These are phyloP conservation scores for Chrysanthemum makinoi DNA, from an alignment of 129 eudicot species.

Conservation along the genomic window DNA sequence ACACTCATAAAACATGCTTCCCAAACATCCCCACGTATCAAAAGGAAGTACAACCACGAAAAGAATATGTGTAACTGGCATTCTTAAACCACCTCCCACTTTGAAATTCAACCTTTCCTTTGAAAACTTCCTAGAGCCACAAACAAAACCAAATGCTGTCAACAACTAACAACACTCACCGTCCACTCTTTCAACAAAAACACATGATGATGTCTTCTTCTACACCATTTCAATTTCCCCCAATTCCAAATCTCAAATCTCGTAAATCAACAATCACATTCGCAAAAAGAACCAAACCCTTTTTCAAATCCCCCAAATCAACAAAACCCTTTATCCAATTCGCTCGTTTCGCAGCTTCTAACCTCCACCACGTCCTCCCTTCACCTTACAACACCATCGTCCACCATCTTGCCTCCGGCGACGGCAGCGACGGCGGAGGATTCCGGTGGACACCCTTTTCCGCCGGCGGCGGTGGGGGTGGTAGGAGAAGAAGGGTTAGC, in stretches of 20 bases:
- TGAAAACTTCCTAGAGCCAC: not conserved
- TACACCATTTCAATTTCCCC: slow-evolving; percentile 11
- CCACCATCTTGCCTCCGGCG: slow-evolving; percentile 23
- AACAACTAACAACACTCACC: not conserved
- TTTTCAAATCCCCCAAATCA: slow-evolving; percentile 28
- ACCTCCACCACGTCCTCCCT: slow-evolving; percentile 31
- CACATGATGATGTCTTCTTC: not conserved
- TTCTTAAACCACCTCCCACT: not conserved
- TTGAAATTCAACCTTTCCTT: slow-evolving; percentile 12
- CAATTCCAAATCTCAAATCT: slow-evolving; percentile 11
- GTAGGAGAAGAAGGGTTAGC: slow-evolving; percentile 21
- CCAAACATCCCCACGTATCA: too few species aligned
- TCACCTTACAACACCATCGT: slow-evolving; percentile 26
- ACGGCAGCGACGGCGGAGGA: slow-evolving; percentile 18
- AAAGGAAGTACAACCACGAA: slow-evolving; percentile 15
- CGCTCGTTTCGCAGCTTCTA: slow-evolving; percentile 32
- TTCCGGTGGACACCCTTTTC: slow-evolving; percentile 34
- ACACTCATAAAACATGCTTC: too few species aligned
- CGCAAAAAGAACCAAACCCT: slow-evolving; percentile 16
- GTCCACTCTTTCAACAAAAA: not conserved
- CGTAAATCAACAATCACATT: slow-evolving; percentile 28
- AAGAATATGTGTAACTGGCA: slow-evolving; percentile 16
- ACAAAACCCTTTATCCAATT: slow-evolving; percentile 29
- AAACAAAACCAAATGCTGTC: slow-evolving; percentile 2
- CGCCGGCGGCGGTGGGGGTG: slow-evolving; percentile 30